Evolutionary conservation across 345 rosid genomes (phyloP).

Genomic region (Kandelia obovata): DNA sequence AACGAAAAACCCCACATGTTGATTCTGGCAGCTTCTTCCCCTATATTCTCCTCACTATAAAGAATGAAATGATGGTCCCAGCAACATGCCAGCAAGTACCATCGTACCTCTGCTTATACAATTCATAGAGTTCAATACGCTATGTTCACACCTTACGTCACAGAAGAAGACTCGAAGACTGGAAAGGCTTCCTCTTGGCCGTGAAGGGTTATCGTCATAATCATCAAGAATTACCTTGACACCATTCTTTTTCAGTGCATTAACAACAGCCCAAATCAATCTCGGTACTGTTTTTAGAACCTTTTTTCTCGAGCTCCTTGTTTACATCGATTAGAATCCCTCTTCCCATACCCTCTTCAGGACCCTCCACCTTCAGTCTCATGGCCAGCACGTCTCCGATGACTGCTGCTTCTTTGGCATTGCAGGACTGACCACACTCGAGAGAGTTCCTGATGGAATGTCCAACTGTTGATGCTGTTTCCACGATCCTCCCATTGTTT

Average conservation of each 20-base stretch:
- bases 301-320: conserved; percentile 82
- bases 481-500: conserved; percentile 65
- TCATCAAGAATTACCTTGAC: conserved; percentile 67
- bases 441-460: conserved; percentile 67
- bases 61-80: no score
- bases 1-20: no score
- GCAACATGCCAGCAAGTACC: no score
- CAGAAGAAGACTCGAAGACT: no score
- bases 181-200: no score
- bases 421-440: conserved; percentile 73
- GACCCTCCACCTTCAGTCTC: conserved; percentile 71
- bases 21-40: no score
- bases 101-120: no score
- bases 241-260: conserved; percentile 67
- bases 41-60: no score
- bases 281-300: conserved; percentile 55
- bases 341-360: conserved; percentile 73
- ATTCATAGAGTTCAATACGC: no score
- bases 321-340: conserved; percentile 58
- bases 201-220: background rate
- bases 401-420: conserved; percentile 71
- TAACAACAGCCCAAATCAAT: conserved; percentile 44
- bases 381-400: conserved; percentile 77
- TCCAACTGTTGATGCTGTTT: conserved; percentile 70
- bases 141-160: no score